Conservation (phyloP, 257 asterid species). For the Solanum ossicruentum region DNA sequence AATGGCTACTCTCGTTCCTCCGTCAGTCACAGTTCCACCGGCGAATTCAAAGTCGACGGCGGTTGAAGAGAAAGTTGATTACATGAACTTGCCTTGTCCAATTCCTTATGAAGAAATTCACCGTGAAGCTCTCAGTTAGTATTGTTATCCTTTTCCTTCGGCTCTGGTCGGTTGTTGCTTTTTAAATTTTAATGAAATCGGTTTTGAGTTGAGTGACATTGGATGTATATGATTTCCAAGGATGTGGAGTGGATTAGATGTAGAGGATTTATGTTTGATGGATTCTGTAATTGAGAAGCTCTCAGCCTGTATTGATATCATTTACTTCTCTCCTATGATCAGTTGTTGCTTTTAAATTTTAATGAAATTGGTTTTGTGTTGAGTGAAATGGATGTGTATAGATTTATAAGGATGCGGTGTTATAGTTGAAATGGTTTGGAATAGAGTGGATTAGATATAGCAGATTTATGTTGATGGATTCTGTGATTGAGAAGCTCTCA, state of each 20-base stretch:
- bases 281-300: constrained; percentile 29
- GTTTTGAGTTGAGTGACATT: not conserved
- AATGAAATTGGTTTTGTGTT: not conserved
- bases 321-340: not conserved
- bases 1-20: constrained; percentile 61
- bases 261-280: not conserved
- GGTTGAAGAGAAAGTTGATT: constrained; percentile 39
- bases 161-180: not conserved
- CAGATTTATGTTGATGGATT: not conserved
- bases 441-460: not conserved
- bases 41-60: constrained; percentile 25
- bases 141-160: not conserved
- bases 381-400: not conserved
- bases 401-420: not conserved
- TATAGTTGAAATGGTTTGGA: not conserved
- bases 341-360: not conserved
- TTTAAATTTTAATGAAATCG: not conserved
- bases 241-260: not conserved
- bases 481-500: constrained; percentile 40
- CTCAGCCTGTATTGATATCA: constrained; percentile 33
- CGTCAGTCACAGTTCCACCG: constrained; percentile 23
- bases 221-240: not conserved
- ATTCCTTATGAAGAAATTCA: constrained; percentile 92
- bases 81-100: constrained; percentile 77
- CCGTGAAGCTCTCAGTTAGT: constrained; percentile 89